Evolutionary conservation across 225 moss, liverwort and hornwort species (phyloP).

Genomic region (Takakia lepidozioides): DNA sequence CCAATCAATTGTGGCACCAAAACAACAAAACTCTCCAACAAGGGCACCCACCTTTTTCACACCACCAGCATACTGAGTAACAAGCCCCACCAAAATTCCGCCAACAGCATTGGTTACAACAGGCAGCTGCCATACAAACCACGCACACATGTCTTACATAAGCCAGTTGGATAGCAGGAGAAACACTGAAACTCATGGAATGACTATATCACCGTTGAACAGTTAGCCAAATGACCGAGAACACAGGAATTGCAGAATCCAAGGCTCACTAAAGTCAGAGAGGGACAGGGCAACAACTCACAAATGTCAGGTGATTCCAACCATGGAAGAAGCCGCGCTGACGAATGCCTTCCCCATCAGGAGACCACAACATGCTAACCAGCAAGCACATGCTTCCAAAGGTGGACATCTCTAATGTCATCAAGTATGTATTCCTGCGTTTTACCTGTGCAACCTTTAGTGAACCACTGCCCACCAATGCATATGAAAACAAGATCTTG

Average conservation of each 20-base stretch:
- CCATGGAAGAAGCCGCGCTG: slow-evolving; percentile 80
- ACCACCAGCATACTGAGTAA: slow-evolving; percentile 91
- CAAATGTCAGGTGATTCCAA: slow-evolving; percentile 72
- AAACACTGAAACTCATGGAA: too few relatives aligned
- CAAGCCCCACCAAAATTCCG: slow-evolving; percentile 93
- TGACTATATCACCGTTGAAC: too few relatives aligned
- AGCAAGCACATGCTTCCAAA: slow-evolving; percentile 63
- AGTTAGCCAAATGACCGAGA: too few relatives aligned
- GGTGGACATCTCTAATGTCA: slow-evolving; percentile 95
- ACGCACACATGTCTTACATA: too few relatives aligned
- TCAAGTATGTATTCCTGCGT: slow-evolving; percentile 80
- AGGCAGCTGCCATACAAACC: slow-evolving; percentile 43
- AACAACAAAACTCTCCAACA: too few relatives aligned
- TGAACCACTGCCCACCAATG: not conserved
- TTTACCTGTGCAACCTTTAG: slow-evolving; percentile 48
- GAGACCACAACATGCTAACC: slow-evolving; percentile 76
- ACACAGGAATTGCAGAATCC: too few relatives aligned
- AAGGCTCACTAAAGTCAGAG: too few relatives aligned
- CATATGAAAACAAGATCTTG: not conserved
- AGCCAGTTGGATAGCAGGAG: too few relatives aligned
- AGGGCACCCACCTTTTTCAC: slow-evolving; percentile 76
- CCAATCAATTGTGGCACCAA: too few relatives aligned
- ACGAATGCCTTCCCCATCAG: slow-evolving; percentile 75
- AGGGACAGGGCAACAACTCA: slow-evolving; percentile 17
- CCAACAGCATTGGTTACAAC: slow-evolving; percentile 81